Base-by-base conservation (phyloP, 163 green algal genomes). In the Scenedesmus sp. region DNA sequence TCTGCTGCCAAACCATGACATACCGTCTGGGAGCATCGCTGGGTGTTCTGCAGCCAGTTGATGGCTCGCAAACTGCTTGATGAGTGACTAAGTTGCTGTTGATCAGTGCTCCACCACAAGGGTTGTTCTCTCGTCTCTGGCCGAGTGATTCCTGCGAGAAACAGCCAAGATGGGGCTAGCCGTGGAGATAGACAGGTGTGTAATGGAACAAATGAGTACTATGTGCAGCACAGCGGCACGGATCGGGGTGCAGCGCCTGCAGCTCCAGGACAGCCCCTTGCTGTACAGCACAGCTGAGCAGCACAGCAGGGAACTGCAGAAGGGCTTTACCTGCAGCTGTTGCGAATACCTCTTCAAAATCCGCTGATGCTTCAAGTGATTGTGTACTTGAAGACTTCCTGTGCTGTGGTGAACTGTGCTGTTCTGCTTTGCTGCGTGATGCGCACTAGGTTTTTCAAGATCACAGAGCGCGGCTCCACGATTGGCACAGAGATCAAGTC, bases 401-500 rank as follows among this genome's bases (percentile, higher is more conserved):
- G 46, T 4, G 18, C 67, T 79, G 20, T 79, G 20, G 46, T 76
- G 16, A 34, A 70, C 3, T 10, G 3, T 26, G 66, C 66, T 34
- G 15, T 26, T 46, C 3, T 34, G 66, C 2, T 18, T 18, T 79
- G 70, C 70, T 52, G 70, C 23, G 12, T 26, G 2, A 16, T 52
- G 70, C 0, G 23, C 23, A 4, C 12, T 79, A 91, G 87, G 23
- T 94, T 66, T 52, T 95, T 95, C 88, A 87, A 93, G 10, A 73
- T 96, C 4, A 92, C 84, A n/a, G 76, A 91, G 70, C 79, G 89
- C 12, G 92, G 91, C 15, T 92, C 88, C 52, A 95, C 84, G 0
- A 84, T 93, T 4, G 86, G 64, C 18, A 94, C 86, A 62, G 94
- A 96, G 89, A 55, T 94, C 70, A 91, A 92, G 60, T 79, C 91